Evolutionary conservation across 2,329 filamentous ascomycete species (phyloP).

Genomic region (Talaromyces sp.): DNA sequence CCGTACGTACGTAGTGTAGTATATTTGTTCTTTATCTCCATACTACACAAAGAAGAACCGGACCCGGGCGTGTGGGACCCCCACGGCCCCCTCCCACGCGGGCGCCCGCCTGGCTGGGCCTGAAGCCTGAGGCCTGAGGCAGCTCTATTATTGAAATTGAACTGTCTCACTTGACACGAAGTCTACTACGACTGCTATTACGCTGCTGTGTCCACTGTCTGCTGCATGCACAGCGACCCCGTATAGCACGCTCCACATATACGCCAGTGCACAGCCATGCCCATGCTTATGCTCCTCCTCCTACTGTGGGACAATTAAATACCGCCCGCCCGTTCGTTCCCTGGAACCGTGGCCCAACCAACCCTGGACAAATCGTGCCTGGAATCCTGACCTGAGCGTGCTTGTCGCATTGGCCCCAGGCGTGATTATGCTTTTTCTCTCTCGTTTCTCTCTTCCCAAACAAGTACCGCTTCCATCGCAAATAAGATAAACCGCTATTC

Average conservation of each 20-base stretch:
- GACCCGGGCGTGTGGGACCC: background rate
- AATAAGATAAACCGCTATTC: background rate
- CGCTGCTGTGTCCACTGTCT: too few relatives aligned
- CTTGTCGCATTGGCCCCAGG: background rate
- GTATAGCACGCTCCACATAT: too few relatives aligned
- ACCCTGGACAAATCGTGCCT: background rate
- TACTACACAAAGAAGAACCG: too few relatives aligned
- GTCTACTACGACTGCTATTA: too few relatives aligned
- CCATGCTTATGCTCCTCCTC: too few relatives aligned
- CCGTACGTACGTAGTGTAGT: too few relatives aligned
- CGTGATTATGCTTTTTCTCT: background rate
- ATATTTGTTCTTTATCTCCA: too few relatives aligned
- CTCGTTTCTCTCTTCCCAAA: background rate
- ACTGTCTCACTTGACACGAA: too few relatives aligned
- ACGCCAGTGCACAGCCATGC: background rate
- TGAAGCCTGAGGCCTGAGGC: background rate
- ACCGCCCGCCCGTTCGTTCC: background rate
- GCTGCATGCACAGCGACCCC: too few relatives aligned
- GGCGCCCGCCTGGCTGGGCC: background rate
- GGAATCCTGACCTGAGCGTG: background rate
- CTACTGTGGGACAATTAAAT: too few relatives aligned
- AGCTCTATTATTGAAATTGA: too few relatives aligned
- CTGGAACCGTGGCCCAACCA: background rate
- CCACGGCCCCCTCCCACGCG: background rate
- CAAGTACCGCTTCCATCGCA: background rate